These are phyloP conservation scores for Heritiera littoralis DNA, from an alignment of 345 rosid species.

Conservation along the genomic window DNA sequence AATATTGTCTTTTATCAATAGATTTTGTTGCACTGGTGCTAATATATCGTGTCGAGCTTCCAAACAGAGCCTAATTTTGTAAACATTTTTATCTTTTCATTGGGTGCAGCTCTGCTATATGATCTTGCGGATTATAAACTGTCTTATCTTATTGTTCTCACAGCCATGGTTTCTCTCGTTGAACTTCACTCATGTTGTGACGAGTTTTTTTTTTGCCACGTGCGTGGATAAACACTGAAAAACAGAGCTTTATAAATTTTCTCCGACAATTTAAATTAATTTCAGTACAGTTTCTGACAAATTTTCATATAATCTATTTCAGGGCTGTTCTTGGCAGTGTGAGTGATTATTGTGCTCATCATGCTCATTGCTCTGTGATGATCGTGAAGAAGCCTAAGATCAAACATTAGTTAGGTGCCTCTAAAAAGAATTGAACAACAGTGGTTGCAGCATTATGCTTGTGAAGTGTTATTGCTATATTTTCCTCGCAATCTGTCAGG, in stretches of 20 bases:
- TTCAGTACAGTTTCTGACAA: not conserved
- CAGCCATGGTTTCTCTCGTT: no score
- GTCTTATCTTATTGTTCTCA: no score
- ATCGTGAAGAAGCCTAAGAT: conserved; percentile 91
- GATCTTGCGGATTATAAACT: not conserved
- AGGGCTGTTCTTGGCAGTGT: conserved; percentile 97
- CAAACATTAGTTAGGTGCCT: conserved; percentile 43
- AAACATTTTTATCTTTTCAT: no score
- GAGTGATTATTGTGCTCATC: conserved; percentile 94
- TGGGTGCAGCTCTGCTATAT: not conserved
- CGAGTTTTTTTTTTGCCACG: not conserved
- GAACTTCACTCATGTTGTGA: no score
- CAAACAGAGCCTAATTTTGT: no score
- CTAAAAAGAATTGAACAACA: not conserved
- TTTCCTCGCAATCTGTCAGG: no score
- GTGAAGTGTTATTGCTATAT: not conserved
- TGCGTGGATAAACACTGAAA: not conserved
- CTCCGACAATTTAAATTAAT: no score
- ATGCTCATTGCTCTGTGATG: conserved; percentile 96
- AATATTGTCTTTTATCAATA: no score
- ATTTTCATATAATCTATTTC: conserved; percentile 20
- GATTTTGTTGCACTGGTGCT: no score
- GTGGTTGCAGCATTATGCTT: not conserved
- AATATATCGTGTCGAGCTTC: no score
- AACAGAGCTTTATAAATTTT: not conserved